Percentiles rank a stretch among this genome's conserved stretches.
phyloP scores from a whole-genome alignment of 1,139 yeast genomes.

The Lodderomyces parapsilosis region DNA sequence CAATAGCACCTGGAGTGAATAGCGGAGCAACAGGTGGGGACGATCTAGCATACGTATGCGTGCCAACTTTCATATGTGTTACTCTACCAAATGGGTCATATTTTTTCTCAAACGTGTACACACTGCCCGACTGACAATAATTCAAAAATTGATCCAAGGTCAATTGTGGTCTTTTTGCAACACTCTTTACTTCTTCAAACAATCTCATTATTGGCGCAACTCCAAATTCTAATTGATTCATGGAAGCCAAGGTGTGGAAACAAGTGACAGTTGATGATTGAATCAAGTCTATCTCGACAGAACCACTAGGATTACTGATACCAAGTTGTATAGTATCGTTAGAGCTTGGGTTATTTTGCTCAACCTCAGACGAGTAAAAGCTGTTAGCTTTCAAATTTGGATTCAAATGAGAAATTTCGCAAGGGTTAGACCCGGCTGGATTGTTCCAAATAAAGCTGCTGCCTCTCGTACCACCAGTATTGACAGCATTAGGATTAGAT shows the following conservation, averaged over 20 bases:
- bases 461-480: constrained; percentile 12
- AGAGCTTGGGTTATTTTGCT: not conserved
- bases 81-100: constrained; percentile 51
- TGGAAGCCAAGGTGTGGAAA: constrained; percentile 29
- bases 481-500: constrained; percentile 12
- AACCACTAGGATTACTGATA: not conserved
- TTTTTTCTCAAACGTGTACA: constrained; percentile 40
- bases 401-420: constrained; percentile 8
- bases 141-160: constrained; percentile 45
- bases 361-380: constrained; percentile 6
- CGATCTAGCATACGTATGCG: constrained; percentile 5
- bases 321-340: not conserved
- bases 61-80: constrained; percentile 38
- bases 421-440: constrained; percentile 1
- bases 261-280: constrained; percentile 31
- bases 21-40: constrained; percentile 3
- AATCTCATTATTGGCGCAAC: constrained; percentile 34
- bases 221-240: constrained; percentile 40
- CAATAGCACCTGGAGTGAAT: not conserved
- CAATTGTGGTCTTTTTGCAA: constrained; percentile 27
- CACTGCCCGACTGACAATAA: constrained; percentile 25
- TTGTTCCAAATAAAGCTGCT: constrained; percentile 36
- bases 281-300: constrained; percentile 12
- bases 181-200: constrained; percentile 30
- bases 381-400: constrained; percentile 7